phyloP scores from a whole-genome alignment of 2,329 filamentous ascomycete genomes.

The Aaosphaeria pasadenensis region DNA sequence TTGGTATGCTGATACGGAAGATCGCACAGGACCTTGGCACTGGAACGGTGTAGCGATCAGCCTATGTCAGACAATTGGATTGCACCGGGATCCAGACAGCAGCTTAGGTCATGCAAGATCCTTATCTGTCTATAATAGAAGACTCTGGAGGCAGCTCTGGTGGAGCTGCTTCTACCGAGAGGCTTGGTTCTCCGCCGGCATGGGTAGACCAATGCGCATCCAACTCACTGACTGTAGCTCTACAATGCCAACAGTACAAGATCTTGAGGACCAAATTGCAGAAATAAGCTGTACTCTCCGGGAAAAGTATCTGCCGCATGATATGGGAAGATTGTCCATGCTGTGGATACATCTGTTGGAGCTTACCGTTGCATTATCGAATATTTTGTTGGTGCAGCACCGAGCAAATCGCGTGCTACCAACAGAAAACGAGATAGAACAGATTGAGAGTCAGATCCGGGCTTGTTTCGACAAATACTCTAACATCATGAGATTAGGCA shows the following conservation, averaged over 20 bases:
- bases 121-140: background rate
- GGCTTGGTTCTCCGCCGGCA: background rate
- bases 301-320: background rate
- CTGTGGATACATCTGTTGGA: background rate
- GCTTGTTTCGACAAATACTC: background rate
- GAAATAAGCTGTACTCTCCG: background rate
- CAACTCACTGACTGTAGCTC: background rate
- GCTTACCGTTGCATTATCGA: background rate
- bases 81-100: background rate
- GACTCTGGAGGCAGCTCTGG: background rate
- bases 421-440: background rate
- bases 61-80: conserved; percentile 1
- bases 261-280: background rate
- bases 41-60: background rate
- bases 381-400: background rate
- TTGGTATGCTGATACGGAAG: conserved; percentile 1
- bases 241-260: background rate
- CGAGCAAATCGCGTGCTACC: background rate
- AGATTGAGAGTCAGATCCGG: background rate
- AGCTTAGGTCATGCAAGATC: background rate
- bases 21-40: background rate
- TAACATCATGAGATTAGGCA: background rate
- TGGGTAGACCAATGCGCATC: conserved; percentile 1
- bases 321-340: background rate
- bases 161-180: conserved; percentile 1